A percentile compares a stretch with the other conserved stretches of the same genome.
phyloP scores from a whole-genome alignment of 169 alveolate species.

The Miamiensis avidus region DNA sequence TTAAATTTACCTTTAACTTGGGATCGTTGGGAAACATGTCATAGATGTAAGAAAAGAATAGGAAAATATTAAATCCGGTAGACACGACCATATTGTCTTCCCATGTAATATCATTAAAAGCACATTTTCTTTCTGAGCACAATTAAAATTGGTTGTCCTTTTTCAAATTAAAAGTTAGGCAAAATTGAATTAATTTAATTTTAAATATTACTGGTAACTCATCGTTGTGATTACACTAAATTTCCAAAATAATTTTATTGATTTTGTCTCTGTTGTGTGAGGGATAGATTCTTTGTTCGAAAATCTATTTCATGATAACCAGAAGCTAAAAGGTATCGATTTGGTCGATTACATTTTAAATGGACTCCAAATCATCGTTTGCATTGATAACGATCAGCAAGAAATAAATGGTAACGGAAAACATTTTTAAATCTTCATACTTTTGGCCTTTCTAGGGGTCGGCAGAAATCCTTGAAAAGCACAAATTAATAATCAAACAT shows the following conservation, averaged over 20 bases:
- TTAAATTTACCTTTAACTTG: not conserved
- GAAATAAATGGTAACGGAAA: not conserved
- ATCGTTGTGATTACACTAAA: not conserved
- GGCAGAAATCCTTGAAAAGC: too few species aligned
- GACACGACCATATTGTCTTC: not conserved
- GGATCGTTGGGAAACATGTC: conserved; percentile 8
- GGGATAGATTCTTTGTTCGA: not conserved
- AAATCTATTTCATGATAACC: too few species aligned
- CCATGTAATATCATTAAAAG: not conserved
- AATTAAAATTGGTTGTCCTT: too few species aligned
- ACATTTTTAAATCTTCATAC: too few species aligned
- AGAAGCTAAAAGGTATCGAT: not conserved
- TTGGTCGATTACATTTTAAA: not conserved
- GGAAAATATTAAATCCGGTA: conserved; percentile 14
- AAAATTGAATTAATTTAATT: too few species aligned
- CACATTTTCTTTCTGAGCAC: conserved; percentile 1
- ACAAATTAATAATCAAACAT: too few species aligned
- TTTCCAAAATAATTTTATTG: not conserved
- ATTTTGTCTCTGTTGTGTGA: not conserved
- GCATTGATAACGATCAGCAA: not conserved
- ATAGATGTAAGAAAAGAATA: conserved; percentile 1
- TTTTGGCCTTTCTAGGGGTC: too few species aligned
- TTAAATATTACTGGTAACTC: too few species aligned
- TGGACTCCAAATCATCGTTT: not conserved
- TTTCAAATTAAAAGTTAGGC: too few species aligned